Evolutionary conservation across 345 rosid genomes (phyloP).

Genomic region (Hevea brasiliensis): DNA sequence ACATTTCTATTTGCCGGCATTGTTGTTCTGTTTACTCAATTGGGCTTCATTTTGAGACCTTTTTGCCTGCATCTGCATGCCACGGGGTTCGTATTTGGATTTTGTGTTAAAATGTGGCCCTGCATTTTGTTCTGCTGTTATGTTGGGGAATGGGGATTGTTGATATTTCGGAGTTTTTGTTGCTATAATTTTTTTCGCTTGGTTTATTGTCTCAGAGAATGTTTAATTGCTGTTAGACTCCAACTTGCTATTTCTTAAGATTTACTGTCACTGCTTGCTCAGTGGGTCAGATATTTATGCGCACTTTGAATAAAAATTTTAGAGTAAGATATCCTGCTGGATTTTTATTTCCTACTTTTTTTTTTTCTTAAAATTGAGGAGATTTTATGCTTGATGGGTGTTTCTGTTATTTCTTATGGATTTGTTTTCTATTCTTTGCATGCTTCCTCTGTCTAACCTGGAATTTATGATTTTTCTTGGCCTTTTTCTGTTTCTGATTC

Average conservation of each 20-base stretch:
- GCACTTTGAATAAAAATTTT: too few species aligned
- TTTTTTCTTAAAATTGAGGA: too few species aligned
- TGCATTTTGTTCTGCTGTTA: background rate
- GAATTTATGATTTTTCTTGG: too few species aligned
- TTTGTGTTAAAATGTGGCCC: background rate
- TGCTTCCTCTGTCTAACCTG: background rate
- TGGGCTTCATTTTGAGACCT: background rate
- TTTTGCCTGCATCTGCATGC: background rate
- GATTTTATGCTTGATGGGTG: background rate
- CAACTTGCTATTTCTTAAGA: background rate
- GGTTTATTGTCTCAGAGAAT: background rate
- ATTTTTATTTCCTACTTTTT: too few species aligned
- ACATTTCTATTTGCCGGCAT: too few species aligned
- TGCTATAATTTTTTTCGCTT: background rate
- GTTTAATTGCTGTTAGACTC: background rate
- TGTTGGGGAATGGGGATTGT: background rate
- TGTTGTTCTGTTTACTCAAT: background rate
- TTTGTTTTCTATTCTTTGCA: background rate
- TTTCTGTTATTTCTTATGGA: background rate
- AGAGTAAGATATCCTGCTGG: background rate
- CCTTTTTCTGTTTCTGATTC: too few species aligned
- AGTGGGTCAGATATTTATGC: background rate
- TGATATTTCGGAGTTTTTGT: background rate
- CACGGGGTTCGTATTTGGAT: background rate
- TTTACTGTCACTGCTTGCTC: background rate